These are phyloP conservation scores for Talaromyces sp. DNA, from an alignment of 2,329 filamentous ascomycete species.

Conservation along the genomic window DNA sequence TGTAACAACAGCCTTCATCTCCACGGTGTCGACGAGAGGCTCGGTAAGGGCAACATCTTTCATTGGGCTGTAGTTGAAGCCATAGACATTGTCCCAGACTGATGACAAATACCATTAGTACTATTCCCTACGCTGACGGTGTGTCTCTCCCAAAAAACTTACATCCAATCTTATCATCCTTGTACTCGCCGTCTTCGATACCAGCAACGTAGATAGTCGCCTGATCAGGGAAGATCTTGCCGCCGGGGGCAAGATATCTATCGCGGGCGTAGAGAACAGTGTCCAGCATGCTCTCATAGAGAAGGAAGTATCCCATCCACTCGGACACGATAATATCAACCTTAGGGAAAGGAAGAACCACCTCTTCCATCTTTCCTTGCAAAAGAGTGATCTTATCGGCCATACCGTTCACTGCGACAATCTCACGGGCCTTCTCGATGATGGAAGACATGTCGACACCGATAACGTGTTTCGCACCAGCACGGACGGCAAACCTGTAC, in stretches of 20 bases:
- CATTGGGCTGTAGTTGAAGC: conserved; percentile 91
- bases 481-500: conserved; percentile 95
- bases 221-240: conserved; percentile 97
- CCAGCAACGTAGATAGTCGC: conserved; percentile 94
- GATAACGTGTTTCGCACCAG: conserved; percentile 96
- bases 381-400: conserved; percentile 93
- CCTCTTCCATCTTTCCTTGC: conserved; percentile 99
- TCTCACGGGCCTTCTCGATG: conserved; percentile 96
- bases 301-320: conserved; percentile 99
- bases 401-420: conserved; percentile 87
- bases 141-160: conserved; percentile 43
- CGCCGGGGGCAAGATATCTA: conserved; percentile 78
- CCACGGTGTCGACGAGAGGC: conserved; percentile 94
- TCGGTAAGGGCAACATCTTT: conserved; percentile 92
- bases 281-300: conserved; percentile 99
- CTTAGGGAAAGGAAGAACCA: conserved; percentile 84
- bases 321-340: conserved; percentile 99
- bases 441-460: conserved; percentile 99
- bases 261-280: conserved; percentile 96
- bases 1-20: conserved; percentile 93
- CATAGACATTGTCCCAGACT: conserved; percentile 99
- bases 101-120: conserved; percentile 24
- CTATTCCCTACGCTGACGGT: neutral
- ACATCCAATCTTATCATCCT: conserved; percentile 99
- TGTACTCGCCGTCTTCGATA: conserved; percentile 98